Percentiles rank a stretch among this genome's conserved stretches.
Evolutionary conservation across 1,284 basidiomycete genomes (phyloP).

Genomic region (Malassezia caprae): DNA sequence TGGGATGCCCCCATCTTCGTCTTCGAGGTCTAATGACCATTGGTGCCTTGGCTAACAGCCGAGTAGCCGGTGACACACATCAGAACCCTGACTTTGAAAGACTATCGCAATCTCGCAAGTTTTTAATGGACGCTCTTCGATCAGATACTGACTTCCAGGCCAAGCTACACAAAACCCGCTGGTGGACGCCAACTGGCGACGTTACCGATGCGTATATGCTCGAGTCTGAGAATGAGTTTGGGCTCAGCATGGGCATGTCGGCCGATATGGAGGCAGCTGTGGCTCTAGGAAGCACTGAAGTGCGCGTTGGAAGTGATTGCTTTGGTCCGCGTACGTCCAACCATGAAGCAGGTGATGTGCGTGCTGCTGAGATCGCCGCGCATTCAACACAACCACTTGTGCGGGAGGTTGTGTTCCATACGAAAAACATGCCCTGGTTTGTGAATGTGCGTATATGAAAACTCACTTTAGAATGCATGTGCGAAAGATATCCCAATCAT

Average conservation of each 20-base stretch:
- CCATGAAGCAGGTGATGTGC: slow-evolving; percentile 8
- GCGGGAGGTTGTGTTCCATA: slow-evolving; percentile 40
- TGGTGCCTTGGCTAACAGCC: slow-evolving; percentile 56
- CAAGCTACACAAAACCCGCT: background rate
- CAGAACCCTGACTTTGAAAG: slow-evolving; percentile 74
- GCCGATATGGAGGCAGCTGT: slow-evolving; percentile 83
- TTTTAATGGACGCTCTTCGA: slow-evolving; percentile 52
- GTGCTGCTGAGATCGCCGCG: background rate
- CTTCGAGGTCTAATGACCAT: slow-evolving; percentile 93
- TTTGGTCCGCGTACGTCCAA: slow-evolving; percentile 57
- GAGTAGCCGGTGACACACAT: slow-evolving; percentile 1
- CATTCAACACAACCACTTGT: slow-evolving; percentile 26
- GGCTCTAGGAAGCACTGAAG: slow-evolving; percentile 70
- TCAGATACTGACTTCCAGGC: background rate
- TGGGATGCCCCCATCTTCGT: slow-evolving; percentile 62
- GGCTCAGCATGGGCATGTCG: slow-evolving; percentile 97
- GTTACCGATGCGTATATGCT: slow-evolving; percentile 21
- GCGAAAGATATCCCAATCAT: slow-evolving; percentile 42
- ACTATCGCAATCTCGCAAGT: slow-evolving; percentile 59
- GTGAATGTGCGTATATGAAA: slow-evolving; percentile 24
- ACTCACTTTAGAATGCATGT: slow-evolving; percentile 5
- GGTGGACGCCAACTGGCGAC: slow-evolving; percentile 9
- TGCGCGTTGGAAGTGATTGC: slow-evolving; percentile 82
- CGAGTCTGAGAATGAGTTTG: slow-evolving; percentile 51
- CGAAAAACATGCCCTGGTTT: slow-evolving; percentile 48